Evolutionary conservation across 768 basidiomycete species (phyloP).

Genomic region (Russula griseocarnosa): DNA sequence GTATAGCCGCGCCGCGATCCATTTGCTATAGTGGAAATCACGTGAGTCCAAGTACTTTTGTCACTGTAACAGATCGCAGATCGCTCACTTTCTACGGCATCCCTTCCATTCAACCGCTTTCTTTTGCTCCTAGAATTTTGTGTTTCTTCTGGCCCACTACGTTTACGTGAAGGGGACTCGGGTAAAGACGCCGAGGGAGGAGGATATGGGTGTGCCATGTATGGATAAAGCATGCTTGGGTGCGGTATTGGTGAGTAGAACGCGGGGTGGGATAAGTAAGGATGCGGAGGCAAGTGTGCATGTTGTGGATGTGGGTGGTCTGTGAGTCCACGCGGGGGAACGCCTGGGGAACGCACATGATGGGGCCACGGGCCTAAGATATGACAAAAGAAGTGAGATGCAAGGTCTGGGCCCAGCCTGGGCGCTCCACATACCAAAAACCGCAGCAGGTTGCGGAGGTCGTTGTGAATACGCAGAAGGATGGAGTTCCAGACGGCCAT

Average conservation of each 20-base stretch:
- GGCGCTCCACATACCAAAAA: conserved; percentile 14
- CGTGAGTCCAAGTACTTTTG: background rate
- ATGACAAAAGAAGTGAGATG: conserved; percentile 10
- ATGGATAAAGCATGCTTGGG: conserved; percentile 23
- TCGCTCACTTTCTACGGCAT: conserved; percentile 19
- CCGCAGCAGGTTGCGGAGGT: conserved; percentile 1
- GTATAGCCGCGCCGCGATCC: conserved; percentile 64
- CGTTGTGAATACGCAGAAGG: conserved; percentile 10
- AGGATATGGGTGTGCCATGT: conserved; percentile 19
- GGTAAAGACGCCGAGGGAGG: background rate
- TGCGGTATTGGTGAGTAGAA: conserved; percentile 20
- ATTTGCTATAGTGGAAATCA: conserved; percentile 18
- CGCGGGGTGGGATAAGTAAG: conserved; percentile 21
- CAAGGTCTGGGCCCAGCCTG: background rate
- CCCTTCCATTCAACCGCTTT: conserved; percentile 20
- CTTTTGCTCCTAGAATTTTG: conserved; percentile 15
- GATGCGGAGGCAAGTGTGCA: conserved; percentile 3
- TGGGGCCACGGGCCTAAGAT: conserved; percentile 19
- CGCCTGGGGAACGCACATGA: conserved; percentile 15
- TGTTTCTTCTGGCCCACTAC: conserved; percentile 15
- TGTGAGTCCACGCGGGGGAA: conserved; percentile 7
- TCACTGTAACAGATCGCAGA: background rate
- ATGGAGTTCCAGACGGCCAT: conserved; percentile 10
- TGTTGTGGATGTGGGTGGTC: conserved; percentile 18
- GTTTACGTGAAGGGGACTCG: conserved; percentile 17